Evolutionary conservation across 495 filamentous ascomycete species (phyloP).

Genomic region (Lasiosphaeris hirsuta): DNA sequence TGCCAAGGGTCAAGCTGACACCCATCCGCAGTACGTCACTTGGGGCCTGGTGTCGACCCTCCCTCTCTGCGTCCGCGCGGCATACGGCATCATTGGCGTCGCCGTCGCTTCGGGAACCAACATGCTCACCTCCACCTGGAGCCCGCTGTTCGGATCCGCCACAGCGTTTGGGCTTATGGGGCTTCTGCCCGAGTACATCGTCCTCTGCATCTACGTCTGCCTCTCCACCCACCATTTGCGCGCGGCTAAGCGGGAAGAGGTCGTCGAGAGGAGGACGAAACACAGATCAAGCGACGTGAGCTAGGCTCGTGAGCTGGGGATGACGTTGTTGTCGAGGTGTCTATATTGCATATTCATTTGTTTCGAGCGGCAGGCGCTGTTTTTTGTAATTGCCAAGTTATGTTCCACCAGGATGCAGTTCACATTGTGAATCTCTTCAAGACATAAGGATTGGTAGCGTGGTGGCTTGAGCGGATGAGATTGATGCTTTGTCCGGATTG

Average conservation of each 20-base stretch:
- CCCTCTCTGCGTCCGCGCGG: neutral
- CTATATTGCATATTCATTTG: too few species aligned
- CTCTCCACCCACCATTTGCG: neutral
- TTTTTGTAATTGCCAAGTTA: too few species aligned
- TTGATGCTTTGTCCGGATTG: too few species aligned
- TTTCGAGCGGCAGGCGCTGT: too few species aligned
- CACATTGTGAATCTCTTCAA: too few species aligned
- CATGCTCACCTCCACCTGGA: neutral
- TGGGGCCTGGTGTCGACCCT: neutral
- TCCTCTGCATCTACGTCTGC: neutral
- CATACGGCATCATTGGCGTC: constrained; percentile 1
- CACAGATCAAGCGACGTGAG: neutral
- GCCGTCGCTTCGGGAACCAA: neutral
- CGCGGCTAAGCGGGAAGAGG: neutral
- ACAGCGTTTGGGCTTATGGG: neutral
- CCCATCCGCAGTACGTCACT: neutral
- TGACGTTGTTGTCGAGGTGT: neutral
- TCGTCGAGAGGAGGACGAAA: neutral
- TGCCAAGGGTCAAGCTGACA: neutral
- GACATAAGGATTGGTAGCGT: too few species aligned
- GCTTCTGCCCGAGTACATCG: constrained; percentile 1
- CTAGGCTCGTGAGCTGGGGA: neutral
- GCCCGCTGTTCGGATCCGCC: constrained; percentile 1
- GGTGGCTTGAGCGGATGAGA: too few species aligned
- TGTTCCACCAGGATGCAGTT: too few species aligned